These are phyloP conservation scores for Mycena citricolor DNA, from an alignment of 1,284 basidiomycete species.

Conservation along the genomic window DNA sequence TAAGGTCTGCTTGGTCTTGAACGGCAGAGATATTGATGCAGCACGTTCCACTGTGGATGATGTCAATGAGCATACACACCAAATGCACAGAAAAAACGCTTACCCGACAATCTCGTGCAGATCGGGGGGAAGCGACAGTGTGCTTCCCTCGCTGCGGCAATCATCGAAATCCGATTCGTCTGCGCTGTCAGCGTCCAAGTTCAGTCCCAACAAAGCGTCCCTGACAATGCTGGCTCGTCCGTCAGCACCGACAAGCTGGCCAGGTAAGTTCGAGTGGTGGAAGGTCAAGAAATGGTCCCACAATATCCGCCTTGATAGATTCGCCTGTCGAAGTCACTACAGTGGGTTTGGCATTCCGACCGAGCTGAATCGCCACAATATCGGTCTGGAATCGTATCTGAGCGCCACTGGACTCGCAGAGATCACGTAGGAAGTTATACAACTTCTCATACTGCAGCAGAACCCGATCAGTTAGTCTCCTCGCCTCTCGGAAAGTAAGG, in stretches of 20 bases:
- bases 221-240: slow-evolving; percentile 14
- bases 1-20: slow-evolving; percentile 1
- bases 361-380: slow-evolving; percentile 2
- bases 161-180: slow-evolving; percentile 1
- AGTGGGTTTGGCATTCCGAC: not conserved
- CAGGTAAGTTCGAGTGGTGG: not conserved
- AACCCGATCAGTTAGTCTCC: not conserved
- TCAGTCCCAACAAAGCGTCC: slow-evolving; percentile 4
- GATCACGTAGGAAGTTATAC: slow-evolving; percentile 1
- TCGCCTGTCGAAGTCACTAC: slow-evolving; percentile 10
- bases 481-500: not conserved
- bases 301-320: slow-evolving; percentile 13
- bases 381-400: slow-evolving; percentile 5
- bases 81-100: too few species aligned
- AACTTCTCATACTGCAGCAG: slow-evolving; percentile 6
- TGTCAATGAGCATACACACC: not conserved
- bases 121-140: not conserved
- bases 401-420: slow-evolving; percentile 10
- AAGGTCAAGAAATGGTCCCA: not conserved
- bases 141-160: not conserved
- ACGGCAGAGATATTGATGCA: not conserved
- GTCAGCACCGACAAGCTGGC: slow-evolving; percentile 19
- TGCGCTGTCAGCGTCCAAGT: slow-evolving; percentile 6
- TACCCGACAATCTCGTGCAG: slow-evolving; percentile 8
- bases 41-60: slow-evolving; percentile 1